Percentiles rank a stretch among this genome's conserved stretches.
Conservation (phyloP, 2,329 filamentous ascomycete genomes). For the Cordyceps farinosa region DNA sequence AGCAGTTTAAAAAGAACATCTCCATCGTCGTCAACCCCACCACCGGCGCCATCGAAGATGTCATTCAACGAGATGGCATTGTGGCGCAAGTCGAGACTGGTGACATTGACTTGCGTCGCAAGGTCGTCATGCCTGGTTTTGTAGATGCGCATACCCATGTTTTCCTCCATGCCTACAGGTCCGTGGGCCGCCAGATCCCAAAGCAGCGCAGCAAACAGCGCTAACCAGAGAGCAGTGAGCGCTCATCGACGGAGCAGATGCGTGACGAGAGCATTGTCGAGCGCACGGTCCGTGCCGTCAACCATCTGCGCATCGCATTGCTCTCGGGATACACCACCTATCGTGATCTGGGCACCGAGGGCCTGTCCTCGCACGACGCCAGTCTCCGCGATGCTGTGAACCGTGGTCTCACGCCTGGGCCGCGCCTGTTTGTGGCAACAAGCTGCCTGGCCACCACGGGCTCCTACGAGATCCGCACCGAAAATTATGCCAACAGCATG, state of each 20-base stretch:
- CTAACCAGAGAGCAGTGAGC: conserved; percentile 30
- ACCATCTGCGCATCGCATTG: conserved; percentile 50
- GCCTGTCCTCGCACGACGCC: conserved; percentile 46
- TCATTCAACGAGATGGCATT: conserved; percentile 29
- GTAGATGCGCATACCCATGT: conserved; percentile 56
- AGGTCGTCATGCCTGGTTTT: conserved; percentile 48
- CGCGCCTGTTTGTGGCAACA: conserved; percentile 53
- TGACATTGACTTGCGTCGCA: conserved; percentile 53
- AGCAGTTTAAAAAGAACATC: conserved; percentile 37
- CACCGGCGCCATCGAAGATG: conserved; percentile 38
- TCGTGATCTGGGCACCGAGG: conserved; percentile 53
- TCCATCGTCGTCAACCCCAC: conserved; percentile 40
- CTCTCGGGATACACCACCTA: conserved; percentile 58
- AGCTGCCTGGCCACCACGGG: conserved; percentile 47
- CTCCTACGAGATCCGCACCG: conserved; percentile 46
- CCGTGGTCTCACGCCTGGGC: conserved; percentile 50
- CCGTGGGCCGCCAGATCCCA: conserved; percentile 22
- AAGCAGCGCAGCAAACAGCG: background rate
- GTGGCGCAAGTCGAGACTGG: conserved; percentile 27
- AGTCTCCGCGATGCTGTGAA: conserved; percentile 52
- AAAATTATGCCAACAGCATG: conserved; percentile 36
- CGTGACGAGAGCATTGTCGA: conserved; percentile 57
- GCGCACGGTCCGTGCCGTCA: conserved; percentile 50
- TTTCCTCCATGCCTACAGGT: conserved; percentile 50
- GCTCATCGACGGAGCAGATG: conserved; percentile 45